Base-by-base conservation (phyloP, 2,329 filamentous ascomycete species). In the Cordyceps farinosa region DNA sequence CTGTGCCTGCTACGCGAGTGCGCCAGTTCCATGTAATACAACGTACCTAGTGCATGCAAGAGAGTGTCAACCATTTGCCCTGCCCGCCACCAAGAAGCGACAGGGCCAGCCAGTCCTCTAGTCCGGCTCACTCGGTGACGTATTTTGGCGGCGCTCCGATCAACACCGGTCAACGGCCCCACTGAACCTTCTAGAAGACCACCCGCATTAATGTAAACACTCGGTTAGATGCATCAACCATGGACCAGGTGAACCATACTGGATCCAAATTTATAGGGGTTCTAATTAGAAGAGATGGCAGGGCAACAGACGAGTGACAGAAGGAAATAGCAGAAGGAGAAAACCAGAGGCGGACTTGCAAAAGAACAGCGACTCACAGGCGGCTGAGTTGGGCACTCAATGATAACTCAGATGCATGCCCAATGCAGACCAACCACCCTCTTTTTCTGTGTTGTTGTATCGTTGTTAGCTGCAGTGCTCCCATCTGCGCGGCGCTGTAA, bases 101-200 rank as follows among this genome's bases (percentile, higher is more conserved):
- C 22, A 22, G 22, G 48, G 48, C 34, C 17, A 22, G 17, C 44
- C n/a, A 47, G 15, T 52, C 30, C 45, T 29, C 8, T 11, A 48
- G 10, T 22, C 52, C 55, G 42, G n/a, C 30, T 17, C 45, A 40
- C 42, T 32, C 42, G 59, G 59, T 61, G 59, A 61, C 59, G 42
- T 61, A 45, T 47, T 22, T 22, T 22, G 22, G 50, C 42, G 30
- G 22, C 29, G 59, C 40, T 7, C 59, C 50, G 59, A 36, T 36
- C 30, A 47, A n/a, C 27, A 15, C 57, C 56, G 62, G 51, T 44
- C 22, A 40, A 29, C 63, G 51, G 71, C 69, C 74, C 77, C 77
- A 79, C 76, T 75, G 77, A 79, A 79, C 69, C 75, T 79, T 79
- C 77, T 77, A 78, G 77, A 79, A 79, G 70, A 69, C 62, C 67